Evolutionary conservation across 805 yeast genomes (phyloP).

Genomic region (Candida railenensis): DNA sequence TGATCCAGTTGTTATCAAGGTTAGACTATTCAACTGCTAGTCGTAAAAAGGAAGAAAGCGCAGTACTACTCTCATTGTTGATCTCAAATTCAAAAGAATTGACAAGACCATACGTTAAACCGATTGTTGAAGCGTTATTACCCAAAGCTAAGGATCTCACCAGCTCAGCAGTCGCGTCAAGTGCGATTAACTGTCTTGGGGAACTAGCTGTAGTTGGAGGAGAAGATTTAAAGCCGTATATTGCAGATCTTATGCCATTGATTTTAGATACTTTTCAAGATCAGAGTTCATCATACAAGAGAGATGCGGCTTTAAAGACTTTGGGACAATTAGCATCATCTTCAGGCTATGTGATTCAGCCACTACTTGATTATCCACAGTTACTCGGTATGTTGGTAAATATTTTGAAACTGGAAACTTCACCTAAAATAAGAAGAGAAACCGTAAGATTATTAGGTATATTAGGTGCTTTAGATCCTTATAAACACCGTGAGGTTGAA

Average conservation of each 20-base stretch:
- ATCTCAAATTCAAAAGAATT: slow-evolving; percentile 77
- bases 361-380: slow-evolving; percentile 88
- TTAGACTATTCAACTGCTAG: slow-evolving; percentile 78
- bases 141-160: slow-evolving; percentile 66
- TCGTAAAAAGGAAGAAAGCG: slow-evolving; percentile 81
- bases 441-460: slow-evolving; percentile 89
- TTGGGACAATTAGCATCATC: slow-evolving; percentile 87
- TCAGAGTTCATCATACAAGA: slow-evolving; percentile 81
- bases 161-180: slow-evolving; percentile 80
- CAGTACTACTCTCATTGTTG: slow-evolving; percentile 67
- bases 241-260: slow-evolving; percentile 80
- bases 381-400: slow-evolving; percentile 77
- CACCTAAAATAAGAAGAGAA: slow-evolving; percentile 75
- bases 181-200: slow-evolving; percentile 84
- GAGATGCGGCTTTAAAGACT: slow-evolving; percentile 87
- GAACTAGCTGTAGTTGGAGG: slow-evolving; percentile 88
- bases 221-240: slow-evolving; percentile 71
- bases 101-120: slow-evolving; percentile 88
- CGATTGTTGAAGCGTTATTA: slow-evolving; percentile 80
- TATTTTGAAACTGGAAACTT: slow-evolving; percentile 77
- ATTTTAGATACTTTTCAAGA: slow-evolving; percentile 87
- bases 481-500: slow-evolving; percentile 89
- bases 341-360: slow-evolving; percentile 94
- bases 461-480: slow-evolving; percentile 95
- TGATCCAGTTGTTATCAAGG: slow-evolving; percentile 82